Base-by-base conservation (phyloP, 139 green algal genomes). In the Gonium pectorale region DNA sequence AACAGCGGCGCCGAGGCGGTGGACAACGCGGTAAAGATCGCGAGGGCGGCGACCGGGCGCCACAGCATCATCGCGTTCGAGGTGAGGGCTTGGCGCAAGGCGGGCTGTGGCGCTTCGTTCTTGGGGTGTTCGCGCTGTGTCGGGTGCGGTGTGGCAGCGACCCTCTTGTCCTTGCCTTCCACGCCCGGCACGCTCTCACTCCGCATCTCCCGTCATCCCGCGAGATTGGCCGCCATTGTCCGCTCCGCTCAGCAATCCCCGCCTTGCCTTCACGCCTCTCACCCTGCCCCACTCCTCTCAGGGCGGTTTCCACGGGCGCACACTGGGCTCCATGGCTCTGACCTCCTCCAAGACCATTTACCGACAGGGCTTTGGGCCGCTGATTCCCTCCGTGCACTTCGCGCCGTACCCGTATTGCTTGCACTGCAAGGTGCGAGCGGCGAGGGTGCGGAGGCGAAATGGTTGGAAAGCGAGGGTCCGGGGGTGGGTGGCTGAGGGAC, bases 21-120 rank as follows among this genome's bases (percentile, higher is more conserved):
- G 26, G 95, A 98, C 37, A 97, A 97, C 52, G 94, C 95, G 0
- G 87, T 98, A 67, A 98, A 98, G 90, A 90, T 98, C 17, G 94
- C 95, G 2, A 87, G 94, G n/a, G 92, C 86, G 0, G 86, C 87
- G 44, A 98, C 95, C 11, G 89, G 90, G 6, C 80, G 86, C 5
- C 91, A 93, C 6, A 96, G 95, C 86, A 90, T 98, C 83, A 96
- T 98, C 43, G 83, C 86, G 17, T 97, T 98, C 67, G 93, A 97
- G 24, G 94, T 95, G 60, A 41, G n/a, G n/a, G n/a, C n/a, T n/a
- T n/a, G n/a, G n/a, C n/a, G n/a, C n/a, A n/a, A n/a, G n/a, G n/a
- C n/a, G n/a, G n/a, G n/a, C n/a, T n/a, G n/a, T n/a, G n/a, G n/a
- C n/a, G n/a, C n/a, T n/a, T n/a, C n/a, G n/a, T n/a, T n/a, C n/a